A percentile compares a stretch with the other conserved stretches of the same genome.
phyloP scores from a whole-genome alignment of 176 grass and related monocot genomes.

The Musa troglodytarum region DNA sequence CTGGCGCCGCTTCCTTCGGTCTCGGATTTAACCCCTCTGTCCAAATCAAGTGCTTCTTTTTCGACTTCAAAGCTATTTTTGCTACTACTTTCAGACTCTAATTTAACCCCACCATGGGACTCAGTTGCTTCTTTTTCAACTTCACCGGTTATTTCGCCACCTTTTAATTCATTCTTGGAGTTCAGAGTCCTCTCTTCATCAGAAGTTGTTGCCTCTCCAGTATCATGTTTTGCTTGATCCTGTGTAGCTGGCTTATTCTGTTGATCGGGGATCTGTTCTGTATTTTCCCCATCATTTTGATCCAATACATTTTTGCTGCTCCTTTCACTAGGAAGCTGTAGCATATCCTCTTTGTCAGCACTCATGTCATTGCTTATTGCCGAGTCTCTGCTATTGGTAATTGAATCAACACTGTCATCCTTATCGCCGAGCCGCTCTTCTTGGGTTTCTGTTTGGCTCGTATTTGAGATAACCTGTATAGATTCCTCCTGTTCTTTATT shows the following conservation, averaged over 20 bases:
- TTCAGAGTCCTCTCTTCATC: slow-evolving; percentile 17
- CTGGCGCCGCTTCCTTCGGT: slow-evolving; percentile 13
- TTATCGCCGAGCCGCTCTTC: slow-evolving; percentile 19
- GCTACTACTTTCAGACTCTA: slow-evolving; percentile 13
- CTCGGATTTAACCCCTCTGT: slow-evolving; percentile 15
- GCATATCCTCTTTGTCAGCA: slow-evolving; percentile 29
- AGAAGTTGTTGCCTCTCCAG: neutral
- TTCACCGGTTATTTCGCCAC: slow-evolving; percentile 19
- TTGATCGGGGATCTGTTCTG: slow-evolving; percentile 13
- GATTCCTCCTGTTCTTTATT: slow-evolving; percentile 33
- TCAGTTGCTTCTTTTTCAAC: slow-evolving; percentile 19
- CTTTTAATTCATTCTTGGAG: slow-evolving; percentile 23
- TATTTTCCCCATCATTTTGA: slow-evolving; percentile 29
- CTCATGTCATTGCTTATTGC: neutral
- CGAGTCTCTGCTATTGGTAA: slow-evolving; percentile 22
- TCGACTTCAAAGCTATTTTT: slow-evolving; percentile 18
- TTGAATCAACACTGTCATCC: slow-evolving; percentile 29
- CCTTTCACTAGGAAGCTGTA: slow-evolving; percentile 1
- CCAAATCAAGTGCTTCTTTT: slow-evolving; percentile 19
- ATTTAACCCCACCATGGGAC: slow-evolving; percentile 18
- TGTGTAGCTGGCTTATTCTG: slow-evolving; percentile 13
- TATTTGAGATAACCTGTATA: slow-evolving; percentile 25
- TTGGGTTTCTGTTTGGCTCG: slow-evolving; percentile 27
- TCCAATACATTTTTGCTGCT: slow-evolving; percentile 20
- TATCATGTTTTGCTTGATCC: slow-evolving; percentile 23